These are phyloP conservation scores for Phytophthora pistaciae DNA, from an alignment of 352 stramenopile species.

Conservation along the genomic window DNA sequence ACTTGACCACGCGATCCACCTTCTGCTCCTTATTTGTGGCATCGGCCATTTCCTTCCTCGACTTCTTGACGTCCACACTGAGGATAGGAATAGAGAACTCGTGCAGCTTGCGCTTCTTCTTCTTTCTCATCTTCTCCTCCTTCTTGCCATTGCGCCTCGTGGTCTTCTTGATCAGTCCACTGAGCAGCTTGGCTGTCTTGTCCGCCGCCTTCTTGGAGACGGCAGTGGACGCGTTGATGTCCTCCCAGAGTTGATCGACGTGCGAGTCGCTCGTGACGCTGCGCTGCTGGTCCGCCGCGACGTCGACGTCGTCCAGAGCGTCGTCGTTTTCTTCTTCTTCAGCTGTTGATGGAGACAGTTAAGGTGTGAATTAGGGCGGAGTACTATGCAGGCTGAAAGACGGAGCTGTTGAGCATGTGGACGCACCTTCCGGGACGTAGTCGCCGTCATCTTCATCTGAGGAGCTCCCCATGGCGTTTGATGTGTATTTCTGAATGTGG, in stretches of 20 bases:
- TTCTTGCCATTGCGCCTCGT: constrained; percentile 35
- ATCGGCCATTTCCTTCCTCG: constrained; percentile 51
- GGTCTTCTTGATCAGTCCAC: constrained; percentile 36
- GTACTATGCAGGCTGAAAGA: neutral
- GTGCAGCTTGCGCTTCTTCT: constrained; percentile 65
- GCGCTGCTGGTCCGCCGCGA: neutral
- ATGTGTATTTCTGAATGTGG: constrained; percentile 2
- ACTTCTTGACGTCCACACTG: constrained; percentile 71
- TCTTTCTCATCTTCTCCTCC: constrained; percentile 47
- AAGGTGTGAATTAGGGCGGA: neutral
- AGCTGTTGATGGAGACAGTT: neutral
- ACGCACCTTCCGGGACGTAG: constrained; percentile 70
- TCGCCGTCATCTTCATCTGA: constrained; percentile 75
- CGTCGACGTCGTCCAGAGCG: neutral
- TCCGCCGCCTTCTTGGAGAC: constrained; percentile 61
- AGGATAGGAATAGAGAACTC: constrained; percentile 82
- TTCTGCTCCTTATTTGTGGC: constrained; percentile 36
- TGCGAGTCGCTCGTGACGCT: constrained; percentile 43
- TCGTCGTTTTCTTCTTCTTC: constrained; percentile 23
- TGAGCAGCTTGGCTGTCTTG: constrained; percentile 57
- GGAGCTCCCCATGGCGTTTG: constrained; percentile 55
- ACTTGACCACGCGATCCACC: constrained; percentile 81
- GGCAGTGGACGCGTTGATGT: constrained; percentile 67
- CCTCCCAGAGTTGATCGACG: constrained; percentile 66
- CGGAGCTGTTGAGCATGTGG: neutral